Evolutionary conservation across 306 rosid genomes (phyloP), one percentile per base, ranked within the genome.

Genomic region (Ceratonia siliqua): DNA sequence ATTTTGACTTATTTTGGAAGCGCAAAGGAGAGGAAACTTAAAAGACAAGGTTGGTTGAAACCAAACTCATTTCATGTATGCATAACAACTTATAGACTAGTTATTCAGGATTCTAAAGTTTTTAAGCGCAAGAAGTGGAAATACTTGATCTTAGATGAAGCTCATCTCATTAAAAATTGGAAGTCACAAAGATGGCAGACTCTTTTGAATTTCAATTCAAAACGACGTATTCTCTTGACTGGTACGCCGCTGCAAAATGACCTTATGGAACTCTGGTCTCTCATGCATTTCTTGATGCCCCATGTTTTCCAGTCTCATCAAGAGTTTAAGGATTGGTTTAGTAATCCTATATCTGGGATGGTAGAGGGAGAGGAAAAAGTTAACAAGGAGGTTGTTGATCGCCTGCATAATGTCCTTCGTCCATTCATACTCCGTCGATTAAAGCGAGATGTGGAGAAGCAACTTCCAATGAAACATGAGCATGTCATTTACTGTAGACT

Each of bases 41-140:
- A 94, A 82, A 88, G 99, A 75, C 99, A 94, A 74, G 99, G 99
- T 41, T 94, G 98, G 97, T 70, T 89, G 80, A 92, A 94, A 78
- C 93, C 85, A 17, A 94, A 94, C 87, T 94, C 96, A 15, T 94
- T 94, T 82, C 99, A 94, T 89, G 80, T 92, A 21, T 94, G 99
- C 85, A 94, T 94, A 81, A 94, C 99, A 33, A 94, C 99, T 54
- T 94, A 94, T 72, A 87, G 99, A 82, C 86, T 94, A 83, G 92
- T 94, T 54, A 94, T 94, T 82, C 99, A 94, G 83, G 99, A 94
- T 86, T 87, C 97, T 65, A 92, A 94, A 82, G 93, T 94, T 78
- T 94, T 94, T 87, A 94, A 94, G 89, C 97, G 99, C 64, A 94
- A 94, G 89, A 94, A 94, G 83, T 94, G 99, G 99, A 94, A 94